Evolutionary conservation across 352 stramenopile genomes (phyloP), one percentile per base, ranked within the genome.

Genomic region (Phytopythium litorale): DNA sequence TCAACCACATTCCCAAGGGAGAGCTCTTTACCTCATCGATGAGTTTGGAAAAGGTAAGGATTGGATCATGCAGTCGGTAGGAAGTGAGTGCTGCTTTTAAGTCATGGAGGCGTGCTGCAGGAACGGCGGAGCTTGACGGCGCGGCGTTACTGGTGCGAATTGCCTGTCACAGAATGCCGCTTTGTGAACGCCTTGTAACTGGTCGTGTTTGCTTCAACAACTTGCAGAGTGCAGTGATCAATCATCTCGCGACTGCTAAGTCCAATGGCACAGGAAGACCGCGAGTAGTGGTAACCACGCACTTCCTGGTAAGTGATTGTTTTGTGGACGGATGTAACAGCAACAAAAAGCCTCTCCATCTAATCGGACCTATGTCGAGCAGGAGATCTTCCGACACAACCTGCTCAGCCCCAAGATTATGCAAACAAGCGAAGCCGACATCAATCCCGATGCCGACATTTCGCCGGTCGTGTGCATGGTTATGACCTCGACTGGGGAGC

Each of bases 21-120:
- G 64, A 23, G 87, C 81, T 18, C 56, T 96, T n/a, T 82, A 93
- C 25, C 64, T 96, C 37, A 87, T 96, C 48, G 87, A 96, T 59
- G 87, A 96, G 58, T 96, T 94, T 50, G 87, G 85, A 28, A 96
- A 96, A 81, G 87, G 84, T 90, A 55, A 33, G 15, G 4, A 66
- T 60, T 21, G 7, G 23, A 12, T 15, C 1, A 4, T 60, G 38
- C 15, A 13, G 51, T 28, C 40, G 23, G 30, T 58, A 13, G 8
- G 35, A 40, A 40, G 1, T 3, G 35, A 11, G 35, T 16, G 12
- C 35, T 40, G 35, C 35, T 40, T 40, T 9, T 40, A 40, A 40
- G 16, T 9, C 12, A 15, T 16, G 7, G 35, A 40, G 15, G 19
- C 43, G 13, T 51, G 35, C 56, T 64, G 30, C 61, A 91, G 82